phyloP scores from a whole-genome alignment of 352 stramenopile genomes.

The Phytophthora chlamydospora region DNA sequence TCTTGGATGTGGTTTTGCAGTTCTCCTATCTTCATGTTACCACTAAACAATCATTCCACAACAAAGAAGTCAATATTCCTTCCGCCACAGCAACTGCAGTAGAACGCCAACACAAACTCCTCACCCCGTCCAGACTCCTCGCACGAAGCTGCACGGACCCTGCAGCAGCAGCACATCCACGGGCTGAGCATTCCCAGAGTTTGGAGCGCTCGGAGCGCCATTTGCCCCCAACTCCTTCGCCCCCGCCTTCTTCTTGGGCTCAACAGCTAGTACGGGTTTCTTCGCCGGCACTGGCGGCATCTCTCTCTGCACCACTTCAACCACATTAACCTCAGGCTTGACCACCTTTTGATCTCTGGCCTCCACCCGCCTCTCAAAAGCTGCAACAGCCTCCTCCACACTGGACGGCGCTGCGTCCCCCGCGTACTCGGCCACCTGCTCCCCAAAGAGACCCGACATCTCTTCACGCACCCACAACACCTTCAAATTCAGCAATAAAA shows the following conservation, averaged over 20 bases:
- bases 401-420: constrained; percentile 12
- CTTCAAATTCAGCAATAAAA: background rate
- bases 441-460: constrained; percentile 57
- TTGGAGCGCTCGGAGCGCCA: background rate
- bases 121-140: constrained; percentile 29
- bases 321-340: background rate
- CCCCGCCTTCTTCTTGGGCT: constrained; percentile 10
- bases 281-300: background rate
- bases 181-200: background rate
- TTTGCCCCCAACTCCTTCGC: constrained; percentile 1
- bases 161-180: constrained; percentile 28
- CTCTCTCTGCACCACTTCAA: background rate
- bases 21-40: constrained; percentile 17
- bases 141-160: constrained; percentile 44
- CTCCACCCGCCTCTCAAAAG: constrained; percentile 1
- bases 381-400: constrained; percentile 9
- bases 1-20: constrained; percentile 17
- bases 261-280: background rate
- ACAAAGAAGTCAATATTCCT: background rate
- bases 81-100: background rate
- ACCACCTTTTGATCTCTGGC: background rate
- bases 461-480: constrained; percentile 29
- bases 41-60: constrained; percentile 13
- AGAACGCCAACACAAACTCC: background rate
- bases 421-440: constrained; percentile 45